Conservation (phyloP, 2,329 filamentous ascomycete genomes). For the Botrytis fragariae region DNA sequence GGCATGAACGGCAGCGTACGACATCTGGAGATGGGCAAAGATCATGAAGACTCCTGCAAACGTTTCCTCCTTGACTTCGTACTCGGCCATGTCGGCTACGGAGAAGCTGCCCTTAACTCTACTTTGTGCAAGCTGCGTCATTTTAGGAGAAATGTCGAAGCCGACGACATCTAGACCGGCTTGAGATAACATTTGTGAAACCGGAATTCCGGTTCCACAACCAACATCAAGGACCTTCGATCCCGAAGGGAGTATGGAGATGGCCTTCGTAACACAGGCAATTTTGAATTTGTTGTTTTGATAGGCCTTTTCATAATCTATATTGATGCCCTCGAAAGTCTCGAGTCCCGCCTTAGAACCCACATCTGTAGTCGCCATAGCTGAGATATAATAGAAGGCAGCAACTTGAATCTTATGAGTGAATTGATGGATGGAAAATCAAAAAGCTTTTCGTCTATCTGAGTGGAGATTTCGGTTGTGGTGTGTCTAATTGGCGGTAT, state of each 20-base stretch:
- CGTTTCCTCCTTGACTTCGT: slow-evolving; percentile 24
- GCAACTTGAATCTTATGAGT: neutral
- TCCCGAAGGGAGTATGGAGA: neutral
- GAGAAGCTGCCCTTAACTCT: slow-evolving; percentile 25
- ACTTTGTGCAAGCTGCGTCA: slow-evolving; percentile 11
- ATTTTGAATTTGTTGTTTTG: slow-evolving; percentile 10
- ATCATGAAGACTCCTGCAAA: slow-evolving; percentile 37
- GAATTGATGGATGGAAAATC: neutral
- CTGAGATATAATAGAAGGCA: neutral
- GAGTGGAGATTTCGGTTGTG: neutral
- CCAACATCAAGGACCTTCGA: slow-evolving; percentile 36
- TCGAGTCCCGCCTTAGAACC: slow-evolving; percentile 28
- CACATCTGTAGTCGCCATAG: slow-evolving; percentile 17
- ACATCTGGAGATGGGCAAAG: slow-evolving; percentile 35
- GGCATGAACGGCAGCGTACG: slow-evolving; percentile 33
- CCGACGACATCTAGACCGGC: slow-evolving; percentile 26
- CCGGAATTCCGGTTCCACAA: slow-evolving; percentile 39
- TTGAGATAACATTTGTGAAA: slow-evolving; percentile 31
- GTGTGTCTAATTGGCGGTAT: neutral
- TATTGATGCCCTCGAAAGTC: slow-evolving; percentile 21
- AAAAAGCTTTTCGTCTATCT: neutral
- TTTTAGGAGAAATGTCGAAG: slow-evolving; percentile 40
- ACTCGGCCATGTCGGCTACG: slow-evolving; percentile 26
- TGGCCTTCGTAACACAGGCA: neutral
- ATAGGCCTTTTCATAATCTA: slow-evolving; percentile 18